Evolutionary conservation across 192 early-diverging fungal genomes (phyloP), one percentile per base, ranked within the genome.

Genomic region (Kickxella alabastrina): DNA sequence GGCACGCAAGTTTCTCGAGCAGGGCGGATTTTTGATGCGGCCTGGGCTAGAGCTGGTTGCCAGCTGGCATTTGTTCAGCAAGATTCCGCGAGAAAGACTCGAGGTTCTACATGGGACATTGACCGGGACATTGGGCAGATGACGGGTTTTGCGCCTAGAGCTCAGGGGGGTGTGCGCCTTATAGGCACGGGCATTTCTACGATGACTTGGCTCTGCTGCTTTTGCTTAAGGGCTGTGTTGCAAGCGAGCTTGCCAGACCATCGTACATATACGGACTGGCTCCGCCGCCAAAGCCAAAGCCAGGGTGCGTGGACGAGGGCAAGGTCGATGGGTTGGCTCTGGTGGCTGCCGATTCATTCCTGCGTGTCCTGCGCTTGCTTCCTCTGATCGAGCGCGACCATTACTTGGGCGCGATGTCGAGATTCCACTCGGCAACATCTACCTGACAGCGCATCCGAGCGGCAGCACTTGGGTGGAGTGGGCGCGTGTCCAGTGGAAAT

Each of bases 31-130:
- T 37, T 64, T 95, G 23, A 52, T 89, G 28, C 72, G 92, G 12
- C 90, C 91, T 5, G 85, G 78, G 2, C 75, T 90, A 24, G 92
- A 95, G 62, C 80, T 92, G 14, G 50, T 91, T 44, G 76, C 86
- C 38, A 65, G 86, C 25, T 86, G 82, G 72, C 83, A 83, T 61
- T 81, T 83, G 6, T 83, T 86, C 53, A 84, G 87, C 51, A 81
- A 89, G 55, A 85, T 89, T 61, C 82, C 90, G 0, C 39, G 47
- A 8, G 52, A 73, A 3, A 46, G 65, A 8, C 62, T 88, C 3
- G 37, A 63, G 38, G 35, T 13, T 15, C 55, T 83, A 39, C 54
- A 80, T 43, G 57, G 35, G 51, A 80, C 27, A 28, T 85, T 6
- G 75, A 80, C 39, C 48, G 37, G 6, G 78, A 74, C 12, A 48